These are phyloP conservation scores for Saccharomyces uvarum DNA, from an alignment of 1,139 yeast genomes.

Conservation along the genomic window DNA sequence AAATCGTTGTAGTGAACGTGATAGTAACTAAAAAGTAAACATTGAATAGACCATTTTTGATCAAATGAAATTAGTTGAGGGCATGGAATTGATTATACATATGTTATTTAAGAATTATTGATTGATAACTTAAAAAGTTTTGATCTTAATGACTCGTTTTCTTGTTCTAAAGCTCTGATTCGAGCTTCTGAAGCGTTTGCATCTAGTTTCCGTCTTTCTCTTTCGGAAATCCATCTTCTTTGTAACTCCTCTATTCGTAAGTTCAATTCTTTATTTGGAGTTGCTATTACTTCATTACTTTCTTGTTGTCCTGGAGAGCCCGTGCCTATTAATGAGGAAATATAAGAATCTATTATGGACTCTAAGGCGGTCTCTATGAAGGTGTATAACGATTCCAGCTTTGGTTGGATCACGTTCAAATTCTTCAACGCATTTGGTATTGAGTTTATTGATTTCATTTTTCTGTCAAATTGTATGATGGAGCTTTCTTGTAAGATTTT, in stretches of 20 bases:
- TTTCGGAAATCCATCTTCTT: constrained; percentile 59
- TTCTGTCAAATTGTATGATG: constrained; percentile 47
- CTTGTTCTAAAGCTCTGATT: constrained; percentile 48
- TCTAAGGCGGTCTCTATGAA: constrained; percentile 55
- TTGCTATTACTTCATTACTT: constrained; percentile 17
- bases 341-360: constrained; percentile 51
- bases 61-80: too few species aligned
- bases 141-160: constrained; percentile 39
- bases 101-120: neutral
- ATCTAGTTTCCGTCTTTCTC: constrained; percentile 61
- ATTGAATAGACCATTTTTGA: neutral
- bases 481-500: constrained; percentile 54
- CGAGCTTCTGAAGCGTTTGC: constrained; percentile 47
- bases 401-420: constrained; percentile 36
- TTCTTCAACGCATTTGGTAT: constrained; percentile 23
- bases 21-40: too few species aligned
- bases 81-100: neutral
- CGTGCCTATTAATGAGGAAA: constrained; percentile 28
- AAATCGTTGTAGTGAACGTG: neutral
- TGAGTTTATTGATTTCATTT: constrained; percentile 39
- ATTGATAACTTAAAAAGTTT: neutral
- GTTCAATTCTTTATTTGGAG: constrained; percentile 28
- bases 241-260: constrained; percentile 55
- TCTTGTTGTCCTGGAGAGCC: neutral
- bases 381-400: constrained; percentile 47